These are phyloP conservation scores for Diaporthe sp. DNA, from an alignment of 2,329 filamentous ascomycete genomes.

Conservation along the genomic window DNA sequence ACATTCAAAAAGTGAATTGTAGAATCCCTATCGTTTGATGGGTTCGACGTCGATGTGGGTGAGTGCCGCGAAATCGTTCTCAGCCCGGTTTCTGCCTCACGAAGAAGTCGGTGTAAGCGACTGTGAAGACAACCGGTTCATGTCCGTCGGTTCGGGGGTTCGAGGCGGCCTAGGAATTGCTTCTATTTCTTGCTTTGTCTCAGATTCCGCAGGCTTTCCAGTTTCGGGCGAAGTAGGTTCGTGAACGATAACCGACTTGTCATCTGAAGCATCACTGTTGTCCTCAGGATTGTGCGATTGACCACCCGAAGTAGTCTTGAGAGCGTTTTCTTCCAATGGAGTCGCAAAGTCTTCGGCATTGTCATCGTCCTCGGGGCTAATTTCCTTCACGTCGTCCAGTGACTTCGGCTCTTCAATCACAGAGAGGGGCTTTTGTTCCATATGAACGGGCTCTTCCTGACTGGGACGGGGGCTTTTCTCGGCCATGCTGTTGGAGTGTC, in stretches of 20 bases:
- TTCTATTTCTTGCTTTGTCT: constrained; percentile 12
- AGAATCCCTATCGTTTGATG: not conserved
- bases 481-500: constrained; percentile 44
- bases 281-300: not conserved
- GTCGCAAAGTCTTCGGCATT: constrained; percentile 37
- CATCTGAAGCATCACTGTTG: not conserved
- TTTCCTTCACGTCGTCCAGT: not conserved
- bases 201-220: not conserved
- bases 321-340: constrained; percentile 20
- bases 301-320: not conserved
- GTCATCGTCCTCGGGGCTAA: constrained; percentile 20
- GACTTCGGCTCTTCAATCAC: constrained; percentile 23
- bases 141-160: constrained; percentile 36
- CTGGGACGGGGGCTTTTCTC: constrained; percentile 46
- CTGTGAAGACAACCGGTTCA: constrained; percentile 41
- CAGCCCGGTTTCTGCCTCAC: constrained; percentile 20
- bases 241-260: constrained; percentile 14
- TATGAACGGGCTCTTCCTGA: constrained; percentile 40
- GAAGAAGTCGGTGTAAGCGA: constrained; percentile 39
- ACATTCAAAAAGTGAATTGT: constrained; percentile 35
- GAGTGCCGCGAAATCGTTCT: not conserved
- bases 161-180: constrained; percentile 27
- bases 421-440: constrained; percentile 3
- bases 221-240: not conserved
- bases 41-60: not conserved